These are phyloP conservation scores for Solanum clarkiae DNA, from an alignment of 257 asterid species.

Conservation along the genomic window DNA sequence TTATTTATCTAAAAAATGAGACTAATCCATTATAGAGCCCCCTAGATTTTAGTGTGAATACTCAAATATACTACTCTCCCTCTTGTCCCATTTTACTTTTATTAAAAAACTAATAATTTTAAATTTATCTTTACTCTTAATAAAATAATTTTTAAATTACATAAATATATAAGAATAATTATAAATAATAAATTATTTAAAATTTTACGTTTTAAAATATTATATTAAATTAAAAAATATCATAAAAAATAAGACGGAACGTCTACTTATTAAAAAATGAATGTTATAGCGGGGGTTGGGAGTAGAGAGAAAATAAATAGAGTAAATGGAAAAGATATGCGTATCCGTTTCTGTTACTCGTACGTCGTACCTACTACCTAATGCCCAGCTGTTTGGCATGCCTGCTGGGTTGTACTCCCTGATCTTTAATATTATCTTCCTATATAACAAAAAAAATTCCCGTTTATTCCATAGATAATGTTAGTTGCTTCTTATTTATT, in stretches of 20 bases:
- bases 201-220: background rate
- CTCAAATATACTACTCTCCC: too few species aligned
- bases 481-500: background rate
- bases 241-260: too few species aligned
- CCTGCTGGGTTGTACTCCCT: background rate
- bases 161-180: too few species aligned
- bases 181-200: too few species aligned
- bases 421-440: background rate
- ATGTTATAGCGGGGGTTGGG: background rate
- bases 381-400: conserved; percentile 14
- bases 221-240: background rate
- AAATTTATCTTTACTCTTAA: too few species aligned
- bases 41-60: background rate
- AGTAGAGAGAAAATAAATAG: background rate
- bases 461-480: background rate
- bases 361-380: conserved; percentile 38
- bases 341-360: conserved; percentile 18
- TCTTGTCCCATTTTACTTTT: too few species aligned
- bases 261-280: background rate
- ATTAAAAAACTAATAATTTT: too few species aligned
- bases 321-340: conserved; percentile 4
- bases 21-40: background rate
- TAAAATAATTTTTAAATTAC: too few species aligned
- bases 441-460: background rate
- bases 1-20: background rate